These are phyloP conservation scores for Manihot esculenta DNA, from an alignment of 441 rosid species.

Conservation along the genomic window DNA sequence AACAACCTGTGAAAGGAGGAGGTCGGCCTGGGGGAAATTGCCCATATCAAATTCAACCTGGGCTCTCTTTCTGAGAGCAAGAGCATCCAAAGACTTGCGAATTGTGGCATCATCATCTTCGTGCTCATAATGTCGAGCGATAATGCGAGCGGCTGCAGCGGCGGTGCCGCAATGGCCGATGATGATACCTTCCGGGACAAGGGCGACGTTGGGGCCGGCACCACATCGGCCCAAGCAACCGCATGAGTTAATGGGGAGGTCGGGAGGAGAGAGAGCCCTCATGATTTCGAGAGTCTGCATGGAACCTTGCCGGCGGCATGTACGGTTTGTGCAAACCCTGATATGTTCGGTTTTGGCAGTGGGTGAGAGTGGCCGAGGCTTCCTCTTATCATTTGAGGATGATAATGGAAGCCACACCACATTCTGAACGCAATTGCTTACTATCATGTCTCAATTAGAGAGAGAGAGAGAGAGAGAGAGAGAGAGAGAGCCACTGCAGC, in stretches of 20 bases:
- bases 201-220: conserved; percentile 72
- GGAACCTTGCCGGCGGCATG: conserved; percentile 83
- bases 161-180: conserved; percentile 70
- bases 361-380: not conserved
- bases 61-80: conserved; percentile 64
- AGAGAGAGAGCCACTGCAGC: no score
- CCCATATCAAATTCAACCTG: conserved; percentile 41
- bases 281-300: conserved; percentile 57
- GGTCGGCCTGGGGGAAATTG: conserved; percentile 51
- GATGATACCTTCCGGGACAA: conserved; percentile 61
- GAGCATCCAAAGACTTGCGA: conserved; percentile 44
- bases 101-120: conserved; percentile 28
- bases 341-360: conserved; percentile 42
- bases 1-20: conserved; percentile 59
- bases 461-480: no score
- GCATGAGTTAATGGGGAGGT: conserved; percentile 50
- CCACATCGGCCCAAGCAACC: conserved; percentile 87
- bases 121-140: conserved; percentile 22
- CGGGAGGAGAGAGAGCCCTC: conserved; percentile 58
- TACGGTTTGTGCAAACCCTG: conserved; percentile 80
- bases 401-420: not conserved
- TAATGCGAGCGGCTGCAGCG: conserved; percentile 55
- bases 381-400: not conserved
- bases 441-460: not conserved
- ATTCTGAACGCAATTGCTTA: not conserved